These are phyloP conservation scores for Globisporangium lucens DNA, from an alignment of 352 stramenopile species.

Conservation along the genomic window DNA sequence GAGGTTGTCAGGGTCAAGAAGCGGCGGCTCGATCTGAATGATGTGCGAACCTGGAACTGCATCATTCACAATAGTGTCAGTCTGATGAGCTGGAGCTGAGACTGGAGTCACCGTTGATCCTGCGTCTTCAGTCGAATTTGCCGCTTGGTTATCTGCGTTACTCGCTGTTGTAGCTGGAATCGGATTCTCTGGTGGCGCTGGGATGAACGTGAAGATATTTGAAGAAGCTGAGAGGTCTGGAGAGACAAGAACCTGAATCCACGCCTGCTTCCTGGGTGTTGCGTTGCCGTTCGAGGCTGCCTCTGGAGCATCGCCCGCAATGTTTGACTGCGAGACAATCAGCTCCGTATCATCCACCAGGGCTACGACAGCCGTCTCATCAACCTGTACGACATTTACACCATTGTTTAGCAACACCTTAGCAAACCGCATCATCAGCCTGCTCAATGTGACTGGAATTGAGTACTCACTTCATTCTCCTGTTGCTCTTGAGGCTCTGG, in stretches of 20 bases:
- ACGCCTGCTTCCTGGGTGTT: constrained; percentile 34
- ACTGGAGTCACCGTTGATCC: no score
- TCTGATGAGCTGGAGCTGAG: no score
- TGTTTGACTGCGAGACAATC: background rate
- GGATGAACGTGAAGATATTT: constrained; percentile 56
- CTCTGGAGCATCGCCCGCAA: background rate
- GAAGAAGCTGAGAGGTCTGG: constrained; percentile 17
- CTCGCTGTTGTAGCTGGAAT: background rate
- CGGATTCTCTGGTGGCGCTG: background rate
- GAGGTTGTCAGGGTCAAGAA: constrained; percentile 1
- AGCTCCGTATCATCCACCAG: constrained; percentile 38
- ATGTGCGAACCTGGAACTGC: background rate
- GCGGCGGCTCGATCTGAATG: constrained; percentile 21
- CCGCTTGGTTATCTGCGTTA: background rate
- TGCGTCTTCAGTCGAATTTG: background rate
- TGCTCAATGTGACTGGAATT: background rate
- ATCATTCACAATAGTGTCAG: no score
- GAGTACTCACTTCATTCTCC: background rate
- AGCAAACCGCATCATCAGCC: background rate
- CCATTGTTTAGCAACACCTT: background rate
- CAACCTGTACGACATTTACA: background rate
- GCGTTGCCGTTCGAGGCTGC: background rate
- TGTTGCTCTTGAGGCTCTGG: background rate
- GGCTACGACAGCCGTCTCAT: constrained; percentile 13
- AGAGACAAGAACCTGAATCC: constrained; percentile 28